Conservation (phyloP, 1,284 basidiomycete species). For the Ganoderma resinaceum region DNA sequence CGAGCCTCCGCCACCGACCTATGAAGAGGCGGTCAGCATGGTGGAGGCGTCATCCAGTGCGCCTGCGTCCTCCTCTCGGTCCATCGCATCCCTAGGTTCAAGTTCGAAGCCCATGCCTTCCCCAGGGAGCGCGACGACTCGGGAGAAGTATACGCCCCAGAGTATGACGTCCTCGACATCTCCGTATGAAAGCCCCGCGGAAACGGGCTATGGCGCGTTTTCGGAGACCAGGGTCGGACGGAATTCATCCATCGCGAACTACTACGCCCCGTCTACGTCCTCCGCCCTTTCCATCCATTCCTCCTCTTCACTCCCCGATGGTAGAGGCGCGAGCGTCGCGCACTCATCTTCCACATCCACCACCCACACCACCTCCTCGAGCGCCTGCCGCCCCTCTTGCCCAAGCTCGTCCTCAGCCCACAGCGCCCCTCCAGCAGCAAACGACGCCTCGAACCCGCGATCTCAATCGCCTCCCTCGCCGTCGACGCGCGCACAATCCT, state of each 20-base stretch:
- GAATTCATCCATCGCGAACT: not conserved
- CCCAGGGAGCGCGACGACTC: not conserved
- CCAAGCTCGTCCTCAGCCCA: not conserved
- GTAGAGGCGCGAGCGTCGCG: not conserved
- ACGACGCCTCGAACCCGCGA: not conserved
- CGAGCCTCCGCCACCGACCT: conserved; percentile 3
- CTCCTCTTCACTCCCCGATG: not conserved
- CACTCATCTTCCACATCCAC: not conserved
- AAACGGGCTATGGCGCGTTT: not conserved
- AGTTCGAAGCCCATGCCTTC: not conserved
- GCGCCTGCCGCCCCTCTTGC: not conserved
- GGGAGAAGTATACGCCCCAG: not conserved
- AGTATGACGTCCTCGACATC: not conserved
- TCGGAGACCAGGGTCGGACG: not conserved
- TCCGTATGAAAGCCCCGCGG: not conserved
- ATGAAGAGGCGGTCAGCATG: not conserved
- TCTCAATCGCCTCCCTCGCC: not conserved
- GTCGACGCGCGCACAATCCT: not conserved
- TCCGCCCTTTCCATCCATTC: not conserved
- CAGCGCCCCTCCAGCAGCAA: too few relatives aligned
- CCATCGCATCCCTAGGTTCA: not conserved
- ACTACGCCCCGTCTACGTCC: not conserved
- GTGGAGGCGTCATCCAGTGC: not conserved
- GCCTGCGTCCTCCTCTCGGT: not conserved
- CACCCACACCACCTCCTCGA: not conserved